phyloP scores from a whole-genome alignment of 2,329 filamentous ascomycete genomes.

The Arthroderma uncinatum region DNA sequence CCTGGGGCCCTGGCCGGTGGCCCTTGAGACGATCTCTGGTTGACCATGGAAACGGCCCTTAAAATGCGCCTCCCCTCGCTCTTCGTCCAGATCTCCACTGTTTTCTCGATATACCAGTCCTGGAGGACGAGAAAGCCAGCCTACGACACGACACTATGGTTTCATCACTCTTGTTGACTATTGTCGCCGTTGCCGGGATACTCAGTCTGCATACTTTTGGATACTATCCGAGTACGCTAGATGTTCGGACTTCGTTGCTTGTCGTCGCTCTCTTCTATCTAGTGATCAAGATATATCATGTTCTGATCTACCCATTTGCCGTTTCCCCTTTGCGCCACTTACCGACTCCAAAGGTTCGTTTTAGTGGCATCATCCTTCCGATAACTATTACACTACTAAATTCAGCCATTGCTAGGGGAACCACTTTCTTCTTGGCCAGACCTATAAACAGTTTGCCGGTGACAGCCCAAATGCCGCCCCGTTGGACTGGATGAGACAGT shows the following conservation, averaged over 20 bases:
- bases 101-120: too few relatives aligned
- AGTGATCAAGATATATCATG: neutral
- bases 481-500: constrained; percentile 5
- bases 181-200: neutral
- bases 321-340: constrained; percentile 4
- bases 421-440: constrained; percentile 1
- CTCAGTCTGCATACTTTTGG: neutral
- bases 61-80: too few relatives aligned
- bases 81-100: too few relatives aligned
- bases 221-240: neutral
- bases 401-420: neutral
- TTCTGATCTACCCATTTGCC: constrained; percentile 4
- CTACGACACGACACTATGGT: neutral
- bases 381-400: neutral
- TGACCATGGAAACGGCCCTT: too few relatives aligned
- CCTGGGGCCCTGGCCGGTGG: too few relatives aligned
- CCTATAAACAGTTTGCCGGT: constrained; percentile 1
- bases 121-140: too few relatives aligned
- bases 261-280: neutral
- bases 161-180: neutral
- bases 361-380: neutral
- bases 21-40: too few relatives aligned
- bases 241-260: neutral
- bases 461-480: neutral
- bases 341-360: constrained; percentile 5